Conservation (phyloP, 2,329 filamentous ascomycete genomes). For the Colletotrichum noveboracense region DNA sequence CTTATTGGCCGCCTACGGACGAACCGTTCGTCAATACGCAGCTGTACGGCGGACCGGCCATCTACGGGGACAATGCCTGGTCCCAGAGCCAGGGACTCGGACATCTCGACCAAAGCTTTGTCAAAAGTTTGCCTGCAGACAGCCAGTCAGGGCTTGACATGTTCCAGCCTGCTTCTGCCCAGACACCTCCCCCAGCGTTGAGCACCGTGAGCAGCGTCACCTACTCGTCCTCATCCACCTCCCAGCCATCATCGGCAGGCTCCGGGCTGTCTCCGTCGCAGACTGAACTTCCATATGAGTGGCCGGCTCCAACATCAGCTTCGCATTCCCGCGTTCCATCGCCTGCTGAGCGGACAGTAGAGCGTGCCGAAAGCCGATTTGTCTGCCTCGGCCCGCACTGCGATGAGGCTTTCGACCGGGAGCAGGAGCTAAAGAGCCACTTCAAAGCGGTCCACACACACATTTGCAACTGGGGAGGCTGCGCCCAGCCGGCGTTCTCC, state of each 20-base stretch:
- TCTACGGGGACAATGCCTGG: slow-evolving; percentile 7
- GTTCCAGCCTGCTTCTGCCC: not conserved
- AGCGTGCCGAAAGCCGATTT: slow-evolving; percentile 20
- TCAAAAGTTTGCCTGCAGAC: not conserved
- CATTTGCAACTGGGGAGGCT: slow-evolving; percentile 45
- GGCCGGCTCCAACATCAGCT: slow-evolving; percentile 14
- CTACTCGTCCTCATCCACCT: slow-evolving; percentile 23
- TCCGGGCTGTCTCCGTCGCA: slow-evolving; percentile 34
- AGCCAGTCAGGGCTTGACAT: not conserved
- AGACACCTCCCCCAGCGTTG: slow-evolving; percentile 13
- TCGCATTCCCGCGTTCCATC: slow-evolving; percentile 28
- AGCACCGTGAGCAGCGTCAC: slow-evolving; percentile 32
- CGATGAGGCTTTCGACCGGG: slow-evolving; percentile 26
- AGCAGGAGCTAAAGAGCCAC: slow-evolving; percentile 28
- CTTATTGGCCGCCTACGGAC: slow-evolving; percentile 7
- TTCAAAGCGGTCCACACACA: slow-evolving; percentile 33
- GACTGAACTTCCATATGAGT: slow-evolving; percentile 30
- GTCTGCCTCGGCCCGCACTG: slow-evolving; percentile 33
- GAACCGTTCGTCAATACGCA: not conserved
- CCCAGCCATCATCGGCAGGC: slow-evolving; percentile 30
- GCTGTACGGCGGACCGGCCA: not conserved
- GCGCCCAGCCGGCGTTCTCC: slow-evolving; percentile 38
- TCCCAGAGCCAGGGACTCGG: not conserved
- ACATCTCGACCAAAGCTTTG: not conserved
- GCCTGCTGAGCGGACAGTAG: slow-evolving; percentile 21